Percentiles rank a stretch among this genome's conserved stretches.
Conservation (phyloP, 2,329 filamentous ascomycete species). For the Alternaria atra region DNA sequence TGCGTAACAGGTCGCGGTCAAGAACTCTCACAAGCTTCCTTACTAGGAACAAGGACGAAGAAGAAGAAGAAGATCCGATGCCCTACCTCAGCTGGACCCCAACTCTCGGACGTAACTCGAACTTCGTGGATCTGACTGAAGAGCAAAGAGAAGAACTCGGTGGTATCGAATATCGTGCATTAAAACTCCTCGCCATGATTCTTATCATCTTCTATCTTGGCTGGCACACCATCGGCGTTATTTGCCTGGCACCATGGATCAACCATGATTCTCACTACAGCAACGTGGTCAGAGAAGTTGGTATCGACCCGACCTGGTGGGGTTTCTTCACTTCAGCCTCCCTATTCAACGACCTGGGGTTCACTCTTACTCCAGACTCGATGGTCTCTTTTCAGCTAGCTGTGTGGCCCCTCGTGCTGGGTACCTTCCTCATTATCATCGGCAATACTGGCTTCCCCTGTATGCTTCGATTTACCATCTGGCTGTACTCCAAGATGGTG, state of each 20-base stretch:
- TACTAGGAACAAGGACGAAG: conserved; percentile 61
- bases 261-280: conserved; percentile 67
- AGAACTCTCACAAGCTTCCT: conserved; percentile 69
- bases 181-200: conserved; percentile 85
- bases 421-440: conserved; percentile 88
- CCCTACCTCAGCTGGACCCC: conserved; percentile 96
- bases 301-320: conserved; percentile 83
- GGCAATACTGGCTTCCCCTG: conserved; percentile 96
- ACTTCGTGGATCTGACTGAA: conserved; percentile 86
- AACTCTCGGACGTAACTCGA: conserved; percentile 91
- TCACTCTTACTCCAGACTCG: conserved; percentile 89
- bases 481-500: conserved; percentile 74
- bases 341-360: conserved; percentile 94
- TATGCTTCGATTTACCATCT: conserved; percentile 93
- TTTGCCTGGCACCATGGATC: conserved; percentile 85
- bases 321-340: conserved; percentile 88
- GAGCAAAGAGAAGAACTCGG: conserved; percentile 94
- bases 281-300: conserved; percentile 66
- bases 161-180: conserved; percentile 92
- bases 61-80: conserved; percentile 61
- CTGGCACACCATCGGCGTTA: conserved; percentile 79
- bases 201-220: conserved; percentile 81
- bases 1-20: conserved; percentile 48
- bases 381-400: conserved; percentile 89
- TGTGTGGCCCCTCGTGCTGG: conserved; percentile 76